Evolutionary conservation across 495 filamentous ascomycete genomes (phyloP), one percentile per base, ranked within the genome.

Genomic region (Cercophora samala): DNA sequence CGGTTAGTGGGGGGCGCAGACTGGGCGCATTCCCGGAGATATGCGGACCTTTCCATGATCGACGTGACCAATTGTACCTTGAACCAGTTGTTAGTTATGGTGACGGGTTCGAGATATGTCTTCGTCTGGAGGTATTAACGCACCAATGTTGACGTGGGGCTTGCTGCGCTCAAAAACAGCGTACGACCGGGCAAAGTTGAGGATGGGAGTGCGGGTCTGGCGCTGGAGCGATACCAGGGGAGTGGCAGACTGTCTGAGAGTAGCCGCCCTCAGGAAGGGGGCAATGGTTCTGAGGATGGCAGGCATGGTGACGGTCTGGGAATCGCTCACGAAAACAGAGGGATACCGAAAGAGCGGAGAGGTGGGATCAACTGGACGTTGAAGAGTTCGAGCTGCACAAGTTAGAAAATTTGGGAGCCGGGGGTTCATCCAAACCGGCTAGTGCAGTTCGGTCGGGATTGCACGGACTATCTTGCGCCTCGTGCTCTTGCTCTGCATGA

Each of bases 51-150:
- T 99, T 83, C 95, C 95, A 81, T 99, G 95, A 87, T 99, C 95
- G 79, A 99, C 95, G 83, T 99, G 95, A 69, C 95, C 95, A 82
- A 99, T 99, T 70, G 95, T 99, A 79, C 93, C 91, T 94, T 68
- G 64, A 55, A 66, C 51, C 24, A 23, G 5, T 11, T 42, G 64
- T 74, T 54, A 70, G 64, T 21, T 5, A 56, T 6, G 15, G 18
- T 56, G 5, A 3, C 53, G 22, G 22, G 53, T 19, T 25, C 61
- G 58, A 65, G 71, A 68, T 46, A 60, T 24, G 4, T 9, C 22
- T 63, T 52, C 64, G 21, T 22, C 8, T 23, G 62, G 53, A 24
- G n/a, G 22, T 55, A 66, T n/a, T 23, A 11, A 11, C 37, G 65
- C 84, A 71, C 92, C 95, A 74, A 99, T 94, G 82, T 99, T 99